phyloP scores from a whole-genome alignment of 2,329 filamentous ascomycete genomes.

The Cladosporium colombiae region DNA sequence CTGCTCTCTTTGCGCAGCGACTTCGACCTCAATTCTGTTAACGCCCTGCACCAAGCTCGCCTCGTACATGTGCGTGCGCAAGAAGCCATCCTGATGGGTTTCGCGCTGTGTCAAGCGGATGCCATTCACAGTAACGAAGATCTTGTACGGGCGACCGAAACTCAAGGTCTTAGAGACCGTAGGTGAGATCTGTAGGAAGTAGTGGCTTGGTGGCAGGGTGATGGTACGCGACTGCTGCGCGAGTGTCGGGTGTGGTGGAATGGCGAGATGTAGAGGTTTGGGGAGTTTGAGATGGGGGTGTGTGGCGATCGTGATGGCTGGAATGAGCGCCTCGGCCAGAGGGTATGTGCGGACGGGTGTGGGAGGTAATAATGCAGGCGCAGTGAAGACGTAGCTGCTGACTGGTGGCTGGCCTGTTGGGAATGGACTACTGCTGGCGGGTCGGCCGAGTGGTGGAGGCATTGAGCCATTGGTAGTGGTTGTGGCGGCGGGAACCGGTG shows the following conservation, averaged over 20 bases:
- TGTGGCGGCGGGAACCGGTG: neutral
- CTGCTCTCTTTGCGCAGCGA: constrained; percentile 59
- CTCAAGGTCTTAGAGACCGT: constrained; percentile 59
- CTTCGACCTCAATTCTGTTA: constrained; percentile 76
- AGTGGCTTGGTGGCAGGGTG: constrained; percentile 66
- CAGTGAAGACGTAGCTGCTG: constrained; percentile 35
- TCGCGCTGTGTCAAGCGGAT: constrained; percentile 56
- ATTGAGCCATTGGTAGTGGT: constrained; percentile 34
- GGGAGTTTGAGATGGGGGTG: constrained; percentile 64
- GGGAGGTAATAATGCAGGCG: constrained; percentile 41
- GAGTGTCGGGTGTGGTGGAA: constrained; percentile 66
- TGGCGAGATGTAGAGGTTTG: constrained; percentile 62
- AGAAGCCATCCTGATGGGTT: constrained; percentile 42
- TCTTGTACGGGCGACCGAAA: constrained; percentile 70
- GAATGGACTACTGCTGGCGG: constrained; percentile 33
- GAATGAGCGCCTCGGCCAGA: constrained; percentile 64
- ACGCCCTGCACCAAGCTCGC: constrained; percentile 69
- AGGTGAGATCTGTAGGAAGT: constrained; percentile 70
- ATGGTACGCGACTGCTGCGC: constrained; percentile 73
- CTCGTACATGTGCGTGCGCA: constrained; percentile 71
- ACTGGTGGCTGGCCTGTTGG: constrained; percentile 25
- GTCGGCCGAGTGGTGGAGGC: constrained; percentile 33
- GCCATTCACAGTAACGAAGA: constrained; percentile 72
- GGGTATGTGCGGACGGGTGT: constrained; percentile 33
- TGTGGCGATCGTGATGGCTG: constrained; percentile 64